A percentile compares a stretch with the other conserved stretches of the same genome.
phyloP scores from a whole-genome alignment of 2,329 filamentous ascomycete genomes.

The Penicillium rolfsii region DNA sequence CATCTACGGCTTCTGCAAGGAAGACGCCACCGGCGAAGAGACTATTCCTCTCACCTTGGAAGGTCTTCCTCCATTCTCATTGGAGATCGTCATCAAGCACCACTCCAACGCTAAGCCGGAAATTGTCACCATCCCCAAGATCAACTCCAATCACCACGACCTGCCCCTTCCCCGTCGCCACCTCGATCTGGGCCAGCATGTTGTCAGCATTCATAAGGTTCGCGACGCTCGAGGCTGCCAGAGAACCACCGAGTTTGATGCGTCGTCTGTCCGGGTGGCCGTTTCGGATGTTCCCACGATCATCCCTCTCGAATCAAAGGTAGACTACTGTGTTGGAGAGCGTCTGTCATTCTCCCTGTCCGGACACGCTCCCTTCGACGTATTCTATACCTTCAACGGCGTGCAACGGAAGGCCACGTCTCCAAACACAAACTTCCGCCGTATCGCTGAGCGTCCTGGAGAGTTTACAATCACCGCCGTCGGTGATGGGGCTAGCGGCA shows the following conservation, averaged over 20 bases:
- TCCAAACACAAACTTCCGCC: slow-evolving; percentile 78
- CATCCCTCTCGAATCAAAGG: slow-evolving; percentile 78
- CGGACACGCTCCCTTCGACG: slow-evolving; percentile 87
- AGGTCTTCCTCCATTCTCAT: slow-evolving; percentile 81
- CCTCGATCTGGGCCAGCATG: slow-evolving; percentile 85
- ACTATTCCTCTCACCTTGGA: slow-evolving; percentile 83
- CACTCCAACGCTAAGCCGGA: slow-evolving; percentile 79
- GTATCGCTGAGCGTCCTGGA: slow-evolving; percentile 88
- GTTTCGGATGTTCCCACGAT: slow-evolving; percentile 93
- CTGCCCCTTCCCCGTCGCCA: slow-evolving; percentile 83
- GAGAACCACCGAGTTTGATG: slow-evolving; percentile 70
- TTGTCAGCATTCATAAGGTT: slow-evolving; percentile 85
- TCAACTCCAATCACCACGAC: slow-evolving; percentile 72
- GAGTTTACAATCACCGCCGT: slow-evolving; percentile 85
- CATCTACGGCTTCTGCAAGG: slow-evolving; percentile 92
- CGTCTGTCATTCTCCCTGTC: slow-evolving; percentile 89
- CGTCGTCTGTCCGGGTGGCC: slow-evolving; percentile 82
- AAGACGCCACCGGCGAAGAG: slow-evolving; percentile 79
- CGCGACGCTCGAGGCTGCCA: slow-evolving; percentile 86
- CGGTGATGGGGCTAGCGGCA: slow-evolving; percentile 78
- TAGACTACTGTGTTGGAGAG: slow-evolving; percentile 94
- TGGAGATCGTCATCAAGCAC: slow-evolving; percentile 93
- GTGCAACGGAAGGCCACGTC: slow-evolving; percentile 73
- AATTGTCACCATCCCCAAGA: slow-evolving; percentile 77
- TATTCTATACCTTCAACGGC: slow-evolving; percentile 87